These are phyloP conservation scores for Lipomyces chichibuensis DNA, from an alignment of 805 yeast genomes.

Conservation along the genomic window DNA sequence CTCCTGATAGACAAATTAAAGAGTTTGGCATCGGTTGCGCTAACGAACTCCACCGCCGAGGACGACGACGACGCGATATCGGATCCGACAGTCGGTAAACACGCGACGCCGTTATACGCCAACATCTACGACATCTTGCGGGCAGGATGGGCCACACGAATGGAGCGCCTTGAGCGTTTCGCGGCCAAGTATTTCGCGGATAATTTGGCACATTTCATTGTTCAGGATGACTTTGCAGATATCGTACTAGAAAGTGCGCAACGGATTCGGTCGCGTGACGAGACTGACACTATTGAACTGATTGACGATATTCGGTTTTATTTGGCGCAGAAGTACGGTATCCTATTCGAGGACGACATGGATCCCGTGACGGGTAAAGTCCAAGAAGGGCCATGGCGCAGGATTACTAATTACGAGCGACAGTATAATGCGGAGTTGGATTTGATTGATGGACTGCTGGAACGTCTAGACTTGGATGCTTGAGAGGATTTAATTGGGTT, in stretches of 20 bases:
- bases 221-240: conserved; percentile 48
- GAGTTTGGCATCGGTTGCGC: conserved; percentile 55
- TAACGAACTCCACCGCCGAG: conserved; percentile 44
- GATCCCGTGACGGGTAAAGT: conserved; percentile 33
- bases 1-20: conserved; percentile 60
- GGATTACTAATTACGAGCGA: conserved; percentile 41
- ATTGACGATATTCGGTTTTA: conserved; percentile 77
- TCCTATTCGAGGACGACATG: conserved; percentile 39
- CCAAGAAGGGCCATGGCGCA: conserved; percentile 37
- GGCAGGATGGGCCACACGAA: conserved; percentile 68
- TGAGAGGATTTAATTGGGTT: conserved; percentile 31
- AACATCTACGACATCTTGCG: conserved; percentile 60
- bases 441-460: conserved; percentile 49
- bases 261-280: conserved; percentile 63
- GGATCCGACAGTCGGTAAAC: conserved; percentile 31
- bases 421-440: conserved; percentile 48
- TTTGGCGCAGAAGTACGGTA: conserved; percentile 49
- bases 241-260: conserved; percentile 54
- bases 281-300: conserved; percentile 77
- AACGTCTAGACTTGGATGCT: conserved; percentile 50
- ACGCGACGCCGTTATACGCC: conserved; percentile 35
- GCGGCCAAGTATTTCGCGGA: conserved; percentile 63
- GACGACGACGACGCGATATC: conserved; percentile 40
- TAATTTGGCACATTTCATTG: conserved; percentile 48
- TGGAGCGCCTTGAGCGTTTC: conserved; percentile 65